A percentile compares a stretch with the other conserved stretches of the same genome.
phyloP scores from a whole-genome alignment of 2,329 filamentous ascomycete species.

The Colletotrichum caudatum region DNA sequence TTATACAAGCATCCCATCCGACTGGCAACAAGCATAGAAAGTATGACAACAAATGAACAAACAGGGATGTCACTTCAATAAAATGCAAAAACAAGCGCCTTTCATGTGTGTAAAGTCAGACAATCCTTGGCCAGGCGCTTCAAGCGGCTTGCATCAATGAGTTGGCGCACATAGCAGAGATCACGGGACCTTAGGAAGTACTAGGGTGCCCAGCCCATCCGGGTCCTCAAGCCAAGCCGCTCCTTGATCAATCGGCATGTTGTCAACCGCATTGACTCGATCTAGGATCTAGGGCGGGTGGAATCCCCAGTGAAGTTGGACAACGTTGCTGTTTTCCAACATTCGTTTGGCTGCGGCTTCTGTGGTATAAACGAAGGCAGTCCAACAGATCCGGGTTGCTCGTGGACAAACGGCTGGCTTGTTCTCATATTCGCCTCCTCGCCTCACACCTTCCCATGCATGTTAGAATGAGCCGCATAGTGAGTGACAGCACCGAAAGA shows the following conservation, averaged over 20 bases:
- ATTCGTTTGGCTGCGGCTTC: conserved; percentile 5
- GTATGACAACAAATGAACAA: conserved; percentile 5
- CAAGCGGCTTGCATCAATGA: conserved; percentile 85
- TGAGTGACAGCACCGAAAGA: background rate
- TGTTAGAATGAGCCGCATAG: conserved; percentile 20
- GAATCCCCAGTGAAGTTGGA: conserved; percentile 16
- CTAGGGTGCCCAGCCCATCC: conserved; percentile 32
- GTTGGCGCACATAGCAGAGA: conserved; percentile 53
- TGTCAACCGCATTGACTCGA: conserved; percentile 36
- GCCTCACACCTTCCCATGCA: background rate
- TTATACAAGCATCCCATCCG: background rate
- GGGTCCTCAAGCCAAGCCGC: conserved; percentile 35
- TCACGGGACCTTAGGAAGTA: conserved; percentile 31
- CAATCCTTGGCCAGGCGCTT: conserved; percentile 67
- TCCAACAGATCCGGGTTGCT: background rate
- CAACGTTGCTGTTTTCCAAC: conserved; percentile 3
- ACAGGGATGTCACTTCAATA: background rate
- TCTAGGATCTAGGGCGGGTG: conserved; percentile 1
- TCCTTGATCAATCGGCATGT: conserved; percentile 7
- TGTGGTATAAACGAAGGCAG: background rate
- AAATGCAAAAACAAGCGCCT: background rate
- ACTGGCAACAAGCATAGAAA: conserved; percentile 8
- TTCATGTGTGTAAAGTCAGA: conserved; percentile 23
- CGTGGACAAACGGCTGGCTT: conserved; percentile 3
- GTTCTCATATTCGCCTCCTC: background rate